phyloP scores from a whole-genome alignment of 2,329 filamentous ascomycete genomes.

The Phaeosphaeria sp. region DNA sequence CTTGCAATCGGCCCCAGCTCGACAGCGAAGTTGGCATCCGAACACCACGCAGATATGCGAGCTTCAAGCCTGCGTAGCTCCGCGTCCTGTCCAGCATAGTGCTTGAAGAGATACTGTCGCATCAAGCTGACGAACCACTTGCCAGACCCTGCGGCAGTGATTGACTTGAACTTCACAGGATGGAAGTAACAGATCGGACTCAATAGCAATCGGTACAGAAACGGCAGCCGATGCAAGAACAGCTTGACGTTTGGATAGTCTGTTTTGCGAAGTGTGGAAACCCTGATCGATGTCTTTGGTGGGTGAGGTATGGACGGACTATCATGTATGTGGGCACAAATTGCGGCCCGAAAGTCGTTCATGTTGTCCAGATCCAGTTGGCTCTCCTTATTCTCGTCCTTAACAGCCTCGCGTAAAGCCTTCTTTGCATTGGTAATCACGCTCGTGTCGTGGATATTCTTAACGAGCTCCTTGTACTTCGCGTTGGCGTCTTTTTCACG shows the following conservation, averaged over 20 bases:
- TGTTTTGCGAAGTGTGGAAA: slow-evolving; percentile 57
- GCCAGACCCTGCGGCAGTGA: slow-evolving; percentile 59
- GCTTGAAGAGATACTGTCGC: slow-evolving; percentile 57
- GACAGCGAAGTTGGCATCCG: slow-evolving; percentile 61
- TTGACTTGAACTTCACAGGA: slow-evolving; percentile 57
- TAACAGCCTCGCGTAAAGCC: slow-evolving; percentile 28
- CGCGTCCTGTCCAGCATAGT: slow-evolving; percentile 52
- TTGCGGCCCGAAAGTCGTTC: slow-evolving; percentile 55
- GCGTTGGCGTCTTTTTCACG: slow-evolving; percentile 53
- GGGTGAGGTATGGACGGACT: slow-evolving; percentile 59
- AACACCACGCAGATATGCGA: slow-evolving; percentile 57
- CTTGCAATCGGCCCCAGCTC: slow-evolving; percentile 55
- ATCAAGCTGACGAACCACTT: slow-evolving; percentile 58
- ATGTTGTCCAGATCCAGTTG: slow-evolving; percentile 48
- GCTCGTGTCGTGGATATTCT: slow-evolving; percentile 39
- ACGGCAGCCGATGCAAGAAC: slow-evolving; percentile 58
- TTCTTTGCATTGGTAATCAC: slow-evolving; percentile 36
- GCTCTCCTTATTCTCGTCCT: slow-evolving; percentile 34
- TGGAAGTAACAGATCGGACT: slow-evolving; percentile 61
- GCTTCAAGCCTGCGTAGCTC: slow-evolving; percentile 56
- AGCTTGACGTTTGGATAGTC: slow-evolving; percentile 49
- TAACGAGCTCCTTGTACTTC: slow-evolving; percentile 52
- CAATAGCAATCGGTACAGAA: slow-evolving; percentile 57
- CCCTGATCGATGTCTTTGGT: slow-evolving; percentile 55
- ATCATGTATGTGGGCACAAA: slow-evolving; percentile 57